phyloP scores from a whole-genome alignment of 2,329 filamentous ascomycete species.

The Beauveria asiatica region DNA sequence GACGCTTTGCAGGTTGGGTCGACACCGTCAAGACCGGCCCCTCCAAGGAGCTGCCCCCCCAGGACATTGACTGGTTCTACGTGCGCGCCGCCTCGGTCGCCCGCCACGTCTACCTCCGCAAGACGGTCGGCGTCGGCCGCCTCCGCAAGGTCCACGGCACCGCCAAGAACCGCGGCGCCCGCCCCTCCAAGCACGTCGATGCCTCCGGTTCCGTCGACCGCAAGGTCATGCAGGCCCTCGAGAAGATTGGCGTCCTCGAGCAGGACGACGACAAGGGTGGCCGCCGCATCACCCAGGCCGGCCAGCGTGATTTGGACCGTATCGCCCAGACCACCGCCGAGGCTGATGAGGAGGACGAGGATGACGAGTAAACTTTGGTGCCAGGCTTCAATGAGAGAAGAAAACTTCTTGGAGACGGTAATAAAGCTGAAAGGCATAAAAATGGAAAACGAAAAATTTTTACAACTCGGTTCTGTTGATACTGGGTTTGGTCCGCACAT shows the following conservation, averaged over 20 bases:
- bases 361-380: conserved; percentile 49
- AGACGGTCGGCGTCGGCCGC: conserved; percentile 97
- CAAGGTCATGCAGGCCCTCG: conserved; percentile 92
- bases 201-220: conserved; percentile 93
- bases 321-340: conserved; percentile 75
- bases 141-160: conserved; percentile 93
- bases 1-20: conserved; percentile 67
- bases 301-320: conserved; percentile 98
- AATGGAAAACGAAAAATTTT: not conserved
- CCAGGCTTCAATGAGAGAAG: not conserved
- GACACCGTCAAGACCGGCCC: conserved; percentile 98
- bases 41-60: conserved; percentile 94
- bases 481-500: conserved; percentile 7
- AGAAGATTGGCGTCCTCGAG: conserved; percentile 99
- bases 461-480: not conserved
- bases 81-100: conserved; percentile 88
- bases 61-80: conserved; percentile 97
- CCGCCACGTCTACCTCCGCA: conserved; percentile 98
- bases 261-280: conserved; percentile 97
- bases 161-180: conserved; percentile 92
- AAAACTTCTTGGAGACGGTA: not conserved
- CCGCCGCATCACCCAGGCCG: conserved; percentile 93
- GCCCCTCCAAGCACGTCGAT: conserved; percentile 90
- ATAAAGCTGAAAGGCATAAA: not conserved
- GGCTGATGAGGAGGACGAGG: conserved; percentile 59